Evolutionary conservation across 768 basidiomycete species (phyloP).

Genomic region (Tulasnella sp.): DNA sequence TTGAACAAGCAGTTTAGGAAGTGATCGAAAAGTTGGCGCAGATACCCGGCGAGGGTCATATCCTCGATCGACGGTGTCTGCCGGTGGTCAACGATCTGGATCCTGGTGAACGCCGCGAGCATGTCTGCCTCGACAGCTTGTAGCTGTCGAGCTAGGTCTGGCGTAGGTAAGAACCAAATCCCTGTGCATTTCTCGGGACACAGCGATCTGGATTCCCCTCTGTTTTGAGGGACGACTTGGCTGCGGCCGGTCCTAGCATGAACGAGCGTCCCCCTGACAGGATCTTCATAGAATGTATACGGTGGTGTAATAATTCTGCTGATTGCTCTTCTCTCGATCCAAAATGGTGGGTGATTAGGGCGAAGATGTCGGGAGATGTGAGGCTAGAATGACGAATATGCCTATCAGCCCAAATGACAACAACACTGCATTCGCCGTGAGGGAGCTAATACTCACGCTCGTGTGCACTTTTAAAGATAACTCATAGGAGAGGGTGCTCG

Average conservation of each 20-base stretch:
- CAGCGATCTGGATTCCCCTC: background rate
- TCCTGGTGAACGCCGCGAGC: background rate
- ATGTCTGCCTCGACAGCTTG: background rate
- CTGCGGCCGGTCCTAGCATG: background rate
- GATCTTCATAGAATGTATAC: background rate
- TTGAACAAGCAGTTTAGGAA: background rate
- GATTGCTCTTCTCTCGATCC: background rate
- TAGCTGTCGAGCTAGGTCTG: background rate
- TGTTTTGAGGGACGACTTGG: background rate
- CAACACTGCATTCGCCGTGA: background rate
- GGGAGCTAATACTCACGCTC: background rate
- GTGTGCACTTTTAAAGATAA: background rate
- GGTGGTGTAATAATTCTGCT: background rate
- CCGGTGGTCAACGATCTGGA: background rate
- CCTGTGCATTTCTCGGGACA: background rate
- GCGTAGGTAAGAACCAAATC: background rate
- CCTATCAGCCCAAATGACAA: background rate
- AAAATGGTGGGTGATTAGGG: background rate
- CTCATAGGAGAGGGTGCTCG: background rate
- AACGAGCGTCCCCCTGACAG: background rate
- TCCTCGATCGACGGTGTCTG: background rate
- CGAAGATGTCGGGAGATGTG: background rate
- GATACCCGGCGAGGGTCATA: background rate
- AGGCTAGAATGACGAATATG: background rate
- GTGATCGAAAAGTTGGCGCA: background rate